phyloP scores from a whole-genome alignment of 140 eudicot species.

The Senecio squalidus region DNA sequence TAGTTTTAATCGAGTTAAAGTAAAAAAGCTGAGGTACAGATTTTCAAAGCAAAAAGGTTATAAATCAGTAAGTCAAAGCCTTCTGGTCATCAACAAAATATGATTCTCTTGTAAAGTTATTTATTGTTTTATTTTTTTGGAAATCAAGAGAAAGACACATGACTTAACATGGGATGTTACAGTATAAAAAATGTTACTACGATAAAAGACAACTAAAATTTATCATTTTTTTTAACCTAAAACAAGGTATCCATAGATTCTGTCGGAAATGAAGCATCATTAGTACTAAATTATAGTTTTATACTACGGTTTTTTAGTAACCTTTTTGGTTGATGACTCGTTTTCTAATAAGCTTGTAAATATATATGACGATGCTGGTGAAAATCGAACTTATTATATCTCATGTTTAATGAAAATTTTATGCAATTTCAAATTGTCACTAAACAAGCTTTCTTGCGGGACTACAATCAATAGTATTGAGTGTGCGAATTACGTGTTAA shows the following conservation, averaged over 20 bases:
- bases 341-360: no score
- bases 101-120: constrained; percentile 29
- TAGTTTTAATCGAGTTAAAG: background rate
- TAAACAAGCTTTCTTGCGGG: no score
- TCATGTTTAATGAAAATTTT: no score
- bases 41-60: background rate
- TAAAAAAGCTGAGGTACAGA: background rate
- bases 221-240: constrained; percentile 9
- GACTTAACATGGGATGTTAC: constrained; percentile 33
- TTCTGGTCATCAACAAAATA: constrained; percentile 17
- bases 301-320: background rate
- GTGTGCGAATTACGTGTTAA: no score
- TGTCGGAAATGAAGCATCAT: constrained; percentile 22
- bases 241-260: constrained; percentile 9
- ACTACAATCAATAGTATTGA: no score
- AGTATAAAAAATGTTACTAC: background rate
- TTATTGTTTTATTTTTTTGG: constrained; percentile 30
- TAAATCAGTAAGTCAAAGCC: constrained; percentile 16
- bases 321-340: background rate
- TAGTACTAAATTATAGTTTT: background rate
- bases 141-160: constrained; percentile 38
- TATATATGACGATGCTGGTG: no score
- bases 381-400: no score
- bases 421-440: no score
- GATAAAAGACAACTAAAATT: constrained; percentile 18